Evolutionary conservation across 768 basidiomycete genomes (phyloP), one percentile per base, ranked within the genome.

Genomic region (Leccinum variicolor): DNA sequence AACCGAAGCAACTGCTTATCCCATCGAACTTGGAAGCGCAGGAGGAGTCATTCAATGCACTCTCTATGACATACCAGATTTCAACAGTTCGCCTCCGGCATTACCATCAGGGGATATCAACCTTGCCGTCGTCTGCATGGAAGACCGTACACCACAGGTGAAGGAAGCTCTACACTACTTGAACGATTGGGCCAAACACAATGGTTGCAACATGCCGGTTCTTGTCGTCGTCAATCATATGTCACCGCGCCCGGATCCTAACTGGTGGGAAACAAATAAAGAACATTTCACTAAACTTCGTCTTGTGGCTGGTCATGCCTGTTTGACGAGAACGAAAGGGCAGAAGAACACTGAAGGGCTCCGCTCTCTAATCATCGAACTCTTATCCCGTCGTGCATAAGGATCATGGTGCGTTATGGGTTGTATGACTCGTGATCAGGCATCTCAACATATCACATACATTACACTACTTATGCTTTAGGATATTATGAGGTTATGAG

Each of bases 1-100:
- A 23, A 58, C 45, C 41, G 61, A 53, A 52, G 55, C 57, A 53
- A 46, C 25, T 6, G 60, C 60, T 2, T 63, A 67, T 43, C 57
- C 45, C 25, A 59, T 65, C 41, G 43, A 65, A 19, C 64, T 69
- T 47, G 41, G 19, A 21, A 60, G 60, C 11, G 49, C 11, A 0
- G 21, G 53, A 33, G 57, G 54, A 31, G 43, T n/a, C 34, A 50
- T 64, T 50, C 62, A 54, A 3, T 36, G 65, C 49, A 62, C 52
- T 19, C 59, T 69, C 17, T 69, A 69, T 21, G 68, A 69, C 28
- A 56, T 67, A 13, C 68, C 68, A 3, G 63, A 63, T 2, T 66
- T 65, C 51, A 19, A 25, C 45, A 62, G 50, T 51, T 66, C 66
- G 29, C 60, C 60, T 8, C 58, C 62, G n/a, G 50, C 65, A 17